Percentiles rank a stretch among this genome's conserved stretches.
These are phyloP conservation scores for Cystofilobasidium capitatum DNA, from an alignment of 768 basidiomycete genomes.

Conservation along the genomic window DNA sequence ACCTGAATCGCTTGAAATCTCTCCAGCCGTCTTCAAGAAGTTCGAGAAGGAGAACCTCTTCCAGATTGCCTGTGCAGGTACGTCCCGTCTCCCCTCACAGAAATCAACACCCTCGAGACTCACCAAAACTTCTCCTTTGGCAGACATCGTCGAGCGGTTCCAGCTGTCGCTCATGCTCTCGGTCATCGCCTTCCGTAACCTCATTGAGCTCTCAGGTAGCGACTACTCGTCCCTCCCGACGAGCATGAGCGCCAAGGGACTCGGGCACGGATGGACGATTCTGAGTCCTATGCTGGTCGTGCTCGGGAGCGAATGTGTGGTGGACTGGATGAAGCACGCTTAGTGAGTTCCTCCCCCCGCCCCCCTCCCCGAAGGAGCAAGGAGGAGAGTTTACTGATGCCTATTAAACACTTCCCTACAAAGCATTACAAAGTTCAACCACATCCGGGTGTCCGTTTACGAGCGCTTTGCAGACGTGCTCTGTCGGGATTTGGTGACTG, in stretches of 20 bases:
- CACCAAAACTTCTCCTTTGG: background rate
- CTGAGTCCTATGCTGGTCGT: conserved; percentile 80
- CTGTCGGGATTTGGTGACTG: conserved; percentile 77
- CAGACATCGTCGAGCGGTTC: conserved; percentile 96
- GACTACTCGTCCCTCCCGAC: conserved; percentile 66
- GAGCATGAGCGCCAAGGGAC: conserved; percentile 37
- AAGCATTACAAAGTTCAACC: conserved; percentile 92
- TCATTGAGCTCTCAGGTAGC: conserved; percentile 85
- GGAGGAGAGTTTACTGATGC: background rate
- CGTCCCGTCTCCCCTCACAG: conserved; percentile 27
- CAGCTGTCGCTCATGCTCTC: conserved; percentile 81
- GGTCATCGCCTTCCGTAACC: conserved; percentile 84
- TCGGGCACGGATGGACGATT: conserved; percentile 51
- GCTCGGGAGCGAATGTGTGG: conserved; percentile 78
- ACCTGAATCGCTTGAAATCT: background rate
- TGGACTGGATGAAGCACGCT: conserved; percentile 98
- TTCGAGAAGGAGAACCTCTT: conserved; percentile 98
- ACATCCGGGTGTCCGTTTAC: conserved; percentile 89
- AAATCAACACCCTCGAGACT: background rate
- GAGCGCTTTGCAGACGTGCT: conserved; percentile 91
- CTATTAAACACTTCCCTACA: background rate
- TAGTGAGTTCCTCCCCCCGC: conserved; percentile 42
- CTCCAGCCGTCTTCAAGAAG: conserved; percentile 76
- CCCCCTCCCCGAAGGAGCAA: background rate
- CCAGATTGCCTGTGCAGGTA: conserved; percentile 95